phyloP scores from a whole-genome alignment of 148 eudicot species.

The Polygonum maritimum region DNA sequence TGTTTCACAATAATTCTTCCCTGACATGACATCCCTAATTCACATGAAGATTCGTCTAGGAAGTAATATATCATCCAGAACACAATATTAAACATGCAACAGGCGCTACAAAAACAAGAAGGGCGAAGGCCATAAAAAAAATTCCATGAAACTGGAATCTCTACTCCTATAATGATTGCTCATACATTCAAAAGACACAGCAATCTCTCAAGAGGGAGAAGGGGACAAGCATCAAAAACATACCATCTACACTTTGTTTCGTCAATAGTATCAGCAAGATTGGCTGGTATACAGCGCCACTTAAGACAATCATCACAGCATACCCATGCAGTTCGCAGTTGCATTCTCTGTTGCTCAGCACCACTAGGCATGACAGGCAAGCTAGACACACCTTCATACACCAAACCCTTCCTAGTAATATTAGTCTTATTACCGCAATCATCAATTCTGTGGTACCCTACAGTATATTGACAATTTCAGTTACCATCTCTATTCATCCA shows the following conservation, averaged over 20 bases:
- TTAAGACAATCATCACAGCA: slow-evolving; percentile 84
- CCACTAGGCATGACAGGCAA: slow-evolving; percentile 20
- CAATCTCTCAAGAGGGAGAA: not conserved
- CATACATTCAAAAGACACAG: not conserved
- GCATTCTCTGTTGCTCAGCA: slow-evolving; percentile 20
- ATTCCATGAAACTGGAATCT: not conserved
- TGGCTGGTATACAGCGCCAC: slow-evolving; percentile 90
- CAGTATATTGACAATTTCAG: not conserved
- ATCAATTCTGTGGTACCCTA: slow-evolving; percentile 30
- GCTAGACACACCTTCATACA: slow-evolving; percentile 17
- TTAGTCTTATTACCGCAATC: slow-evolving; percentile 19
- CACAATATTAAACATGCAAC: not conserved
- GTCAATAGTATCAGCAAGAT: slow-evolving; percentile 77
- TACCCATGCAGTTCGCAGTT: slow-evolving; percentile 78
- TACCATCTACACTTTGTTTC: slow-evolving; percentile 79
- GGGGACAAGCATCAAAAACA: not conserved
- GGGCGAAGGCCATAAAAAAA: not conserved
- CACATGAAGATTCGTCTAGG: not conserved
- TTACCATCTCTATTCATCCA: not conserved
- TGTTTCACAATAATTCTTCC: not conserved
- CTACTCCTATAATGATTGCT: not conserved
- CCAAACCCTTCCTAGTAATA: slow-evolving; percentile 17
- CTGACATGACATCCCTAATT: not conserved
- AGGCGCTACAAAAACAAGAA: not conserved
- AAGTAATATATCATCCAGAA: not conserved